These are phyloP conservation scores for Bimuria novae-zelandiae DNA, from an alignment of 2,329 filamentous ascomycete genomes.

Conservation along the genomic window DNA sequence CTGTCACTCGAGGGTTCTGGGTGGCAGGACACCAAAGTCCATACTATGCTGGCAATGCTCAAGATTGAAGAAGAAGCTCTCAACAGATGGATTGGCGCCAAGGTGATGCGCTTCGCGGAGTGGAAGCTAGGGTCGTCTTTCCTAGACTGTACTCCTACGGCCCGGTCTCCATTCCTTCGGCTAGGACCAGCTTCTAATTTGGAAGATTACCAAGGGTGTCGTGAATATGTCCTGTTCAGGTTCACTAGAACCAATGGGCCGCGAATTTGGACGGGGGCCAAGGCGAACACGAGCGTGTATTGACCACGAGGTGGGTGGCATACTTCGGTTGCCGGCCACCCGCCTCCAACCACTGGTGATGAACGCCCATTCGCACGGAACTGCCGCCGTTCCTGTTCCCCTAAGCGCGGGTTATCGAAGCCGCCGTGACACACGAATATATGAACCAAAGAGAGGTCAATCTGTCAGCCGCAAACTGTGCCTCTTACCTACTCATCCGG, in stretches of 20 bases:
- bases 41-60: no score
- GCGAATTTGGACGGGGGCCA: no score
- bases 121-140: neutral
- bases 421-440: neutral
- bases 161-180: neutral
- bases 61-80: neutral
- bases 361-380: neutral
- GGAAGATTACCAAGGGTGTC: neutral
- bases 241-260: no score
- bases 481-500: slow-evolving; percentile 4
- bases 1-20: no score
- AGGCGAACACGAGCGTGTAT: no score
- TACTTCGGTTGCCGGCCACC: neutral
- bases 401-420: neutral
- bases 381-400: neutral
- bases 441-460: neutral
- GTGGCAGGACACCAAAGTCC: no score
- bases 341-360: neutral
- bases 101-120: neutral
- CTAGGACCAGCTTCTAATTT: neutral
- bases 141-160: neutral
- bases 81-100: neutral
- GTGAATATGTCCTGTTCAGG: no score
- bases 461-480: slow-evolving; percentile 1
- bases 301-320: no score